phyloP scores from a whole-genome alignment of 257 asterid species.

The Plectranthus barbatus region DNA sequence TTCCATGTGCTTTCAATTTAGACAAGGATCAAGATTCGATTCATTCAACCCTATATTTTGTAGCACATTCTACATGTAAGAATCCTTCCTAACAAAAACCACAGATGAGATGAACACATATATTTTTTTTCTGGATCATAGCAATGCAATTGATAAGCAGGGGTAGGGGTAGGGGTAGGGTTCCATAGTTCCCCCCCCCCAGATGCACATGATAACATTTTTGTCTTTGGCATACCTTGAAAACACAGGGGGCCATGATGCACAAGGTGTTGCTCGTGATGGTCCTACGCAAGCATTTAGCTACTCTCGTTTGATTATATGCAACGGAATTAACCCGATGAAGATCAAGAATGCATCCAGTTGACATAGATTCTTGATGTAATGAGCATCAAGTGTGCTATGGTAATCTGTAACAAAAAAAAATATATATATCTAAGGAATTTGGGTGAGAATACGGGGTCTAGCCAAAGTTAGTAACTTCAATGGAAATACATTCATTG shows the following conservation, averaged over 20 bases:
- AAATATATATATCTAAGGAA: no score
- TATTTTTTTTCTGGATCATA: slow-evolving; percentile 9
- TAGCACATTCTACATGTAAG: not conserved
- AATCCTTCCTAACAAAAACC: not conserved
- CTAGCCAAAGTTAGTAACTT: not conserved
- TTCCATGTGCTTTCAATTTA: slow-evolving; percentile 7
- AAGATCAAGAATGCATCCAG: not conserved
- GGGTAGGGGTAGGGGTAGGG: slow-evolving; percentile 24
- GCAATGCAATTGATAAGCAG: not conserved
- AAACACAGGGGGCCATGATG: slow-evolving; percentile 16
- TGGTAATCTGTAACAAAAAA: not conserved
- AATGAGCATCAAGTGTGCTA: not conserved
- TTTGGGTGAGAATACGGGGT: not conserved
- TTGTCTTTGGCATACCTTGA: slow-evolving; percentile 14
- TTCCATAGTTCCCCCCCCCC: not conserved
- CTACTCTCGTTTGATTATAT: not conserved
- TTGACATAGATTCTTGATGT: not conserved
- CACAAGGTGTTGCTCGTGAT: slow-evolving; percentile 4
- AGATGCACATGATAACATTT: slow-evolving; percentile 17
- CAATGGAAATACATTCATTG: not conserved
- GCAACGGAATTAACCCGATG: not conserved
- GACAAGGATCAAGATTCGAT: not conserved
- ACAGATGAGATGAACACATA: not conserved
- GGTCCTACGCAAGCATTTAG: slow-evolving; percentile 14
- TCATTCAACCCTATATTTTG: not conserved